Evolutionary conservation across 2,329 filamentous ascomycete species (phyloP).

Genomic region (Pestalotiopsis sp.): DNA sequence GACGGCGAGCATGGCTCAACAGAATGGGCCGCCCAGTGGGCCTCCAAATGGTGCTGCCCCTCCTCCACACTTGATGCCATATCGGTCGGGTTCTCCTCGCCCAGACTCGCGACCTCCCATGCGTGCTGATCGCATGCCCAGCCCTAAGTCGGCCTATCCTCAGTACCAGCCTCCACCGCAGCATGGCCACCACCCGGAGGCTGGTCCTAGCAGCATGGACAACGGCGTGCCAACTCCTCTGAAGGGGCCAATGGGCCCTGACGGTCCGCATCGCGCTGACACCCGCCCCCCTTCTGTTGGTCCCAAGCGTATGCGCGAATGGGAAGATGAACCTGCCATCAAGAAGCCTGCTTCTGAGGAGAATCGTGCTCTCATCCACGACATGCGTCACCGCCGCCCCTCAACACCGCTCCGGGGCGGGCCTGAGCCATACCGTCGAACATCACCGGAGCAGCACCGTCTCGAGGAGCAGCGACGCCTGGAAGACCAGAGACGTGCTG

Average conservation of each 20-base stretch:
- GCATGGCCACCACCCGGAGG: constrained; percentile 71
- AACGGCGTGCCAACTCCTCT: constrained; percentile 67
- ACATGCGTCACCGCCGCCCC: constrained; percentile 76
- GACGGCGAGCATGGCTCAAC: constrained; percentile 31
- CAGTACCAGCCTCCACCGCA: constrained; percentile 67
- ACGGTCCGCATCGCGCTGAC: constrained; percentile 65
- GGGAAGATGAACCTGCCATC: constrained; percentile 79
- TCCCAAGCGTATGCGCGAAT: constrained; percentile 86
- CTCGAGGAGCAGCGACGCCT: constrained; percentile 65
- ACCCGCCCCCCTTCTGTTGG: constrained; percentile 80
- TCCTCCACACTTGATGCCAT: constrained; percentile 65
- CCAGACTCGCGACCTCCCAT: constrained; percentile 76
- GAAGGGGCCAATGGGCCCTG: constrained; percentile 58
- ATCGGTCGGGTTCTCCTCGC: constrained; percentile 78
- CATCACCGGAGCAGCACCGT: constrained; percentile 72
- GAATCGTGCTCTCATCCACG: constrained; percentile 81
- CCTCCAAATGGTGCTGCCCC: constrained; percentile 41
- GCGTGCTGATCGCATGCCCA: constrained; percentile 84
- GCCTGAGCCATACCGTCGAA: constrained; percentile 68
- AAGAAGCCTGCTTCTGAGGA: constrained; percentile 93
- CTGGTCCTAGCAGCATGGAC: constrained; percentile 60
- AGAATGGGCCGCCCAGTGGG: constrained; percentile 42
- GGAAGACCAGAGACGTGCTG: constrained; percentile 54
- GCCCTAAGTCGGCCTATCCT: constrained; percentile 84
- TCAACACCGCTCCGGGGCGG: constrained; percentile 67